A percentile compares a stretch with the other conserved stretches of the same genome.
Conservation (phyloP, 2,329 filamentous ascomycete genomes). For the Alternaria dauci region DNA sequence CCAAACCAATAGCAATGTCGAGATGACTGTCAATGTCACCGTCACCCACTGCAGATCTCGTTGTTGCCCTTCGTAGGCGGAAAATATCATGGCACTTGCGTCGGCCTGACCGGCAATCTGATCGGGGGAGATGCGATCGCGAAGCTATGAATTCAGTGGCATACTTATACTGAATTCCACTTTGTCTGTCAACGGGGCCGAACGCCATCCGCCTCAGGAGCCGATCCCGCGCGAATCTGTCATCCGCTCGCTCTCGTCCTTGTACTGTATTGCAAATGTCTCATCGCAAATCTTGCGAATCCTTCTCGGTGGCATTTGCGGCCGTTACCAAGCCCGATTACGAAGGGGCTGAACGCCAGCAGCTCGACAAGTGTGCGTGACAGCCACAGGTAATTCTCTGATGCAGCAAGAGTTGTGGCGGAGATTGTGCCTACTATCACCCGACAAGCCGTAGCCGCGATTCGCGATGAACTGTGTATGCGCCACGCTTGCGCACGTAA, state of each 20-base stretch:
- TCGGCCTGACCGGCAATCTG: not conserved
- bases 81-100: conserved; percentile 24
- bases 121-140: not conserved
- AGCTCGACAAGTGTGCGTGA: not conserved
- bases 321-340: not conserved
- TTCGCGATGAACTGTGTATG: not conserved
- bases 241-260: not conserved
- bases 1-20: conserved; percentile 24
- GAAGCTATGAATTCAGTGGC: not conserved
- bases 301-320: not conserved
- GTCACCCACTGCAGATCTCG: conserved; percentile 34
- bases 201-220: not conserved
- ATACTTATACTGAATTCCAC: not conserved
- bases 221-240: not conserved
- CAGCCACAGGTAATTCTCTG: not conserved
- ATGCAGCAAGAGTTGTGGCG: not conserved
- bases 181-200: not conserved
- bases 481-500: not conserved
- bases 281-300: not conserved
- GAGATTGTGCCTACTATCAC: not conserved
- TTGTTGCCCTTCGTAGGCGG: conserved; percentile 32
- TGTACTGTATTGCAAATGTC: not conserved
- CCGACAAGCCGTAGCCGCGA: not conserved
- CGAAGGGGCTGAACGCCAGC: not conserved
- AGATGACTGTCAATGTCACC: conserved; percentile 26